A percentile compares a stretch with the other conserved stretches of the same genome.
phyloP scores from a whole-genome alignment of 805 yeast genomes.

The Yarrowia hollandica region DNA sequence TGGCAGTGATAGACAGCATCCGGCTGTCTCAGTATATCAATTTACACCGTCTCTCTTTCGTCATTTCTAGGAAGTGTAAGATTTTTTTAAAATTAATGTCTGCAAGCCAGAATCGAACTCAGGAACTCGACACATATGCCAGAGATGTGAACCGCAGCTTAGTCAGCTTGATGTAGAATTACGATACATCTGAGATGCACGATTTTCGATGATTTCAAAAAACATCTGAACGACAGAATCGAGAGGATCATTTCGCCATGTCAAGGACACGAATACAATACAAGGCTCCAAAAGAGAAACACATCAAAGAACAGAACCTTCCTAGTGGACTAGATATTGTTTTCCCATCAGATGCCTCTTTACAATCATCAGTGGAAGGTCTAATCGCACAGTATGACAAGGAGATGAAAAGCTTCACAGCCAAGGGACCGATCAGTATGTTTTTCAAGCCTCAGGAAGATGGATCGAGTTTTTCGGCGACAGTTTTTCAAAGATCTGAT shows the following conservation, averaged over 20 bases:
- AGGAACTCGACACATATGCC: no score
- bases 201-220: not conserved
- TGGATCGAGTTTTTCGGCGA: slow-evolving; percentile 14
- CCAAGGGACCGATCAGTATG: slow-evolving; percentile 1
- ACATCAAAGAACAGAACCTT: slow-evolving; percentile 5
- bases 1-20: no score
- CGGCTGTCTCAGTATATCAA: no score
- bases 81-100: no score
- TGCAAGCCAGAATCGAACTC: not conserved
- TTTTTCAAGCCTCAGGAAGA: slow-evolving; percentile 1
- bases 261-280: slow-evolving; percentile 12
- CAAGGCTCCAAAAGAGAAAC: not conserved
- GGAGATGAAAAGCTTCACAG: slow-evolving; percentile 12
- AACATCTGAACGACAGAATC: not conserved
- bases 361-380: not conserved
- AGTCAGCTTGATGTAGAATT: no score
- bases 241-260: not conserved
- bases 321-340: slow-evolving; percentile 11
- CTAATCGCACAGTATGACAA: not conserved
- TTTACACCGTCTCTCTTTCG: no score
- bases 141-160: no score
- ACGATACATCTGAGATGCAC: no score
- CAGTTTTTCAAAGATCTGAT: not conserved
- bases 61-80: no score
- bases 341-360: not conserved